A percentile compares a stretch with the other conserved stretches of the same genome.
phyloP scores from a whole-genome alignment of 345 rosid genomes.

The Laguncularia racemosa region DNA sequence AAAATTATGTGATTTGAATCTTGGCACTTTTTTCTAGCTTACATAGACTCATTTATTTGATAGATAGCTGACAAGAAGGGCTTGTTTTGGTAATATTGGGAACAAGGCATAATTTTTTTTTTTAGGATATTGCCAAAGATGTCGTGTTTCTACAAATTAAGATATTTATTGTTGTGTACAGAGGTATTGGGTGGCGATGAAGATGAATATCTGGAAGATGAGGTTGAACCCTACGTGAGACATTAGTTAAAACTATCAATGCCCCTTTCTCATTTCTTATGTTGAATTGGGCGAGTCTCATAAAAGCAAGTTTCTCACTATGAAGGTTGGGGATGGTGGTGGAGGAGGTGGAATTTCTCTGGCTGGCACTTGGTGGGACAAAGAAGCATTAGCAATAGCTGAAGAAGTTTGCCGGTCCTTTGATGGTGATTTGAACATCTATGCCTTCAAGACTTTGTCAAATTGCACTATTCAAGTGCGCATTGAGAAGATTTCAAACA shows the following conservation, averaged over 20 bases:
- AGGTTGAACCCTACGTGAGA: slow-evolving; percentile 60
- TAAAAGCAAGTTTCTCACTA: neutral
- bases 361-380: slow-evolving; percentile 86
- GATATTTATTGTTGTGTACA: slow-evolving; percentile 16
- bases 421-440: slow-evolving; percentile 57
- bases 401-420: slow-evolving; percentile 52
- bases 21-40: no score
- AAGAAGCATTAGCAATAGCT: slow-evolving; percentile 62
- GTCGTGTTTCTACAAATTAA: neutral
- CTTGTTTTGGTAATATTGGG: no score
- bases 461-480: slow-evolving; percentile 71
- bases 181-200: slow-evolving; percentile 35
- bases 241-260: neutral
- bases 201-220: slow-evolving; percentile 37
- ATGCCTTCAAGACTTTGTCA: slow-evolving; percentile 66
- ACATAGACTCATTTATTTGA: no score
- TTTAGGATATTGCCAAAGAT: no score
- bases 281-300: slow-evolving; percentile 7
- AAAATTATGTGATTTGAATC: no score
- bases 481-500: slow-evolving; percentile 70
- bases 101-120: neutral
- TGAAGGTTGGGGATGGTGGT: slow-evolving; percentile 78
- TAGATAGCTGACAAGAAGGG: no score
- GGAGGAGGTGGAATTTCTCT: slow-evolving; percentile 83
- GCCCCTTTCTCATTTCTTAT: neutral